phyloP scores from a whole-genome alignment of 192 early-diverging fungal genomes.

The Pilaira anomala region DNA sequence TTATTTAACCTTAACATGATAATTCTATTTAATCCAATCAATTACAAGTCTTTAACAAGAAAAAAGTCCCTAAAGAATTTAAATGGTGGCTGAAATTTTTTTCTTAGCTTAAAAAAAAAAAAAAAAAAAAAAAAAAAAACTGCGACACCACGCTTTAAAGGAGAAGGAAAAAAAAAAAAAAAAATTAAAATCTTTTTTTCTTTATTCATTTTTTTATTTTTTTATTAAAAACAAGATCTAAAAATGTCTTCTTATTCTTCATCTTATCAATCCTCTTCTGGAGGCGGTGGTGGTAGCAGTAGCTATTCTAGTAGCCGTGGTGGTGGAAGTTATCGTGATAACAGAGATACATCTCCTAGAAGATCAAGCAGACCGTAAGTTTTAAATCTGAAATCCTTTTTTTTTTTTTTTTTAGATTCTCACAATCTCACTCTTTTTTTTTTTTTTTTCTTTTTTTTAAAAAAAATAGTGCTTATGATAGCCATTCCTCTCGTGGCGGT shows the following conservation, averaged over 20 bases:
- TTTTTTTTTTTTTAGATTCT: not conserved
- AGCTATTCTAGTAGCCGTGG: not conserved
- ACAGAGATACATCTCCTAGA: slow-evolving; percentile 21
- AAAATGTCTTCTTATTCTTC: slow-evolving; percentile 27
- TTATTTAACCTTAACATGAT: no score
- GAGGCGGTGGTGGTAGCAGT: slow-evolving; percentile 6
- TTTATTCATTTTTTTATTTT: no score
- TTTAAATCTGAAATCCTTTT: not conserved
- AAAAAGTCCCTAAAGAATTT: no score
- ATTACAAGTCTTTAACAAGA: no score
- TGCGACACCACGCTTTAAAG: no score
- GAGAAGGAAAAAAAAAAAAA: no score
- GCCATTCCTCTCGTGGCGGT: not conserved
- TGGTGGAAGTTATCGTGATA: slow-evolving; percentile 23
- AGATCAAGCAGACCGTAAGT: slow-evolving; percentile 31
- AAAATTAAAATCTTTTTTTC: no score
- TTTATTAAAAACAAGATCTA: no score
- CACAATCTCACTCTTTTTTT: not conserved
- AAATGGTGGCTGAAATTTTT: no score
- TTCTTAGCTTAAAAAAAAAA: no score
- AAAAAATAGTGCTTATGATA: slow-evolving; percentile 6
- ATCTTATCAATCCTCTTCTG: slow-evolving; percentile 18
- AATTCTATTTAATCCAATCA: no score
- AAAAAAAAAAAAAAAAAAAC: no score
- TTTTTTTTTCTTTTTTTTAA: slow-evolving; percentile 4